These are phyloP conservation scores for Thermoascus crustaceus DNA, from an alignment of 2,329 filamentous ascomycete genomes.

Conservation along the genomic window DNA sequence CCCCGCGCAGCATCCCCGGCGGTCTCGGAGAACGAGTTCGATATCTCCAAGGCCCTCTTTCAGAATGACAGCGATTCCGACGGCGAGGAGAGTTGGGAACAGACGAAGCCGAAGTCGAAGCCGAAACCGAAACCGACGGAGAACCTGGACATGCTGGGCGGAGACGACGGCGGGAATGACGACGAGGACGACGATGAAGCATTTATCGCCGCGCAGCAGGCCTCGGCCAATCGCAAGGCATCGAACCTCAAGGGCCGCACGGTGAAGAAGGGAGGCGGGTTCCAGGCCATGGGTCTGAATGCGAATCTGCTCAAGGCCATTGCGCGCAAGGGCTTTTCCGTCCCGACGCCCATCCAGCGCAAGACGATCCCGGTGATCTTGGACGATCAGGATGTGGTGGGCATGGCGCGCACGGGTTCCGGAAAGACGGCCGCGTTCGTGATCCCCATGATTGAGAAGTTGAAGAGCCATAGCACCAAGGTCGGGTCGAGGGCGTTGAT, in stretches of 20 bases:
- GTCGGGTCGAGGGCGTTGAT: constrained; percentile 82
- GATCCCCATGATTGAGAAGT: constrained; percentile 92
- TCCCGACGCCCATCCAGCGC: constrained; percentile 93
- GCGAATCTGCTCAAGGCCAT: constrained; percentile 82
- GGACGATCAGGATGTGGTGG: constrained; percentile 89
- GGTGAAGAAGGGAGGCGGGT: constrained; percentile 91
- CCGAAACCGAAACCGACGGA: constrained; percentile 24
- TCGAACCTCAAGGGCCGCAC: constrained; percentile 74
- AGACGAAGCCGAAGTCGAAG: constrained; percentile 46
- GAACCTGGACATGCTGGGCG: constrained; percentile 50
- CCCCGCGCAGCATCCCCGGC: constrained; percentile 69
- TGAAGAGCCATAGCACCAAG: constrained; percentile 78
- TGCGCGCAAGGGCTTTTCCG: constrained; percentile 84
- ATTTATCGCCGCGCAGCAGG: constrained; percentile 83
- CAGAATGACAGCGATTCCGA: constrained; percentile 48
- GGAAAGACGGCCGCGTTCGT: constrained; percentile 98
- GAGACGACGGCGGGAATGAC: constrained; percentile 49
- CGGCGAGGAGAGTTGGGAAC: constrained; percentile 26
- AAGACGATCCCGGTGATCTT: constrained; percentile 91
- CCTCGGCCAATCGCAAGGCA: constrained; percentile 77
- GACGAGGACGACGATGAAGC: constrained; percentile 60
- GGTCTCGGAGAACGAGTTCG: constrained; percentile 80
- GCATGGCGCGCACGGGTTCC: constrained; percentile 97
- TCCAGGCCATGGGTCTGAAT: constrained; percentile 89
- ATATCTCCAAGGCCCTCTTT: constrained; percentile 75